A percentile compares a stretch with the other conserved stretches of the same genome.
Conservation (phyloP, 2,329 filamentous ascomycete species). For the Aureobasidium mangrovei region DNA sequence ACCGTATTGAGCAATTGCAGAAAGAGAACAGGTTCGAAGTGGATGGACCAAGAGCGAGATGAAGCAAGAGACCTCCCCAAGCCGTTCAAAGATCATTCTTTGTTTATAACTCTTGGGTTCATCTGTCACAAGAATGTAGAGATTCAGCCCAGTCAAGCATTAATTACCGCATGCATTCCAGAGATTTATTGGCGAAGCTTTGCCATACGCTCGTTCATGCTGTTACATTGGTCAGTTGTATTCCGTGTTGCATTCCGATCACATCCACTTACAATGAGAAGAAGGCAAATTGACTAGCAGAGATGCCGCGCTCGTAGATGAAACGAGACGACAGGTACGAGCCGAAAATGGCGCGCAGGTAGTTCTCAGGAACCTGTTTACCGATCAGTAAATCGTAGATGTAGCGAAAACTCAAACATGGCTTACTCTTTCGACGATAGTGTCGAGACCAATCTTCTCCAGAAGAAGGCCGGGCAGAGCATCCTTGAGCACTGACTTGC, state of each 20-base stretch:
- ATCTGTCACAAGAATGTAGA: conserved; percentile 8
- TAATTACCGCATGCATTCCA: neutral
- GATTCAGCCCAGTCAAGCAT: neutral
- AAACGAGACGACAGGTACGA: conserved; percentile 92
- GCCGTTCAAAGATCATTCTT: conserved; percentile 8
- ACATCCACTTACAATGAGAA: conserved; percentile 39
- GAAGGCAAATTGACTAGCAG: conserved; percentile 92
- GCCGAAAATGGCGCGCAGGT: conserved; percentile 90
- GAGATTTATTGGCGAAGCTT: conserved; percentile 21
- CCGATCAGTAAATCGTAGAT: neutral
- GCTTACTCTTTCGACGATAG: conserved; percentile 68
- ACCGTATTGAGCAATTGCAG: neutral
- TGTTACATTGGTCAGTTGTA: neutral
- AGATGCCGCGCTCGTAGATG: conserved; percentile 89
- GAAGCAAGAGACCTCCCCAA: neutral
- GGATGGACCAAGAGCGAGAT: neutral
- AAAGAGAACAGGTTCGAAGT: neutral
- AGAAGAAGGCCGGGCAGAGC: conserved; percentile 77
- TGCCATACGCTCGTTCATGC: conserved; percentile 41
- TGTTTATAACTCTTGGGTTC: conserved; percentile 11
- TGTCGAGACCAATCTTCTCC: conserved; percentile 83
- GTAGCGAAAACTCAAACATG: neutral
- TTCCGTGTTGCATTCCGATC: neutral
- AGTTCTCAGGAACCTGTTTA: conserved; percentile 69
- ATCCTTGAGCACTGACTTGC: conserved; percentile 69